Evolutionary conservation across 805 yeast genomes (phyloP).

Genomic region (Maudiozyma saulgeensis): DNA sequence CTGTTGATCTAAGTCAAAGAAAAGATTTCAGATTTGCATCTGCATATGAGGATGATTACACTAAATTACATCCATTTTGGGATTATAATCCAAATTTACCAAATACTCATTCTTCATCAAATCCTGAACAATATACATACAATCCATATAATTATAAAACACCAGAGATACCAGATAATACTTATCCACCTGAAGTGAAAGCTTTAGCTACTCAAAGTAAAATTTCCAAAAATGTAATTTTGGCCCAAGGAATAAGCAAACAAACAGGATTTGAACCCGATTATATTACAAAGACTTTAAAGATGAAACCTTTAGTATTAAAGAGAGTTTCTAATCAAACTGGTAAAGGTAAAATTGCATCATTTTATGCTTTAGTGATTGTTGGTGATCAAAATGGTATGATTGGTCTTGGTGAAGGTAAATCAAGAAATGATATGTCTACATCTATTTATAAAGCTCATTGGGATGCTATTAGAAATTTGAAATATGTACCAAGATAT

Average conservation of each 20-base stretch:
- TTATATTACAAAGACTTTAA: conserved; percentile 47
- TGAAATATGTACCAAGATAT: conserved; percentile 71
- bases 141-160: conserved; percentile 9
- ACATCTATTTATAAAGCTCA: conserved; percentile 76
- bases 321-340: conserved; percentile 88
- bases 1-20: background rate
- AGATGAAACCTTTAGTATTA: conserved; percentile 56
- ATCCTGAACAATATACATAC: conserved; percentile 11
- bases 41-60: conserved; percentile 58
- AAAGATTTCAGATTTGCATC: conserved; percentile 46
- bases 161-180: conserved; percentile 12
- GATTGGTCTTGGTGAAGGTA: conserved; percentile 93
- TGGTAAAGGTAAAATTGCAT: conserved; percentile 78
- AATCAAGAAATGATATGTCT: conserved; percentile 66
- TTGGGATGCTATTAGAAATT: conserved; percentile 87
- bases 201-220: conserved; percentile 8
- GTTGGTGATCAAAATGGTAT: conserved; percentile 92
- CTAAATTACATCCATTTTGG: conserved; percentile 66
- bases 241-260: conserved; percentile 46
- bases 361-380: conserved; percentile 73
- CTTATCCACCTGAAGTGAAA: conserved; percentile 6
- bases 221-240: conserved; percentile 7
- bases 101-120: conserved; percentile 15
- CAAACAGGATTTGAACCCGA: conserved; percentile 58
- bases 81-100: conserved; percentile 38